These are phyloP conservation scores for Pseudopithomyces maydicus DNA, from an alignment of 2,329 filamentous ascomycete species.

Conservation along the genomic window DNA sequence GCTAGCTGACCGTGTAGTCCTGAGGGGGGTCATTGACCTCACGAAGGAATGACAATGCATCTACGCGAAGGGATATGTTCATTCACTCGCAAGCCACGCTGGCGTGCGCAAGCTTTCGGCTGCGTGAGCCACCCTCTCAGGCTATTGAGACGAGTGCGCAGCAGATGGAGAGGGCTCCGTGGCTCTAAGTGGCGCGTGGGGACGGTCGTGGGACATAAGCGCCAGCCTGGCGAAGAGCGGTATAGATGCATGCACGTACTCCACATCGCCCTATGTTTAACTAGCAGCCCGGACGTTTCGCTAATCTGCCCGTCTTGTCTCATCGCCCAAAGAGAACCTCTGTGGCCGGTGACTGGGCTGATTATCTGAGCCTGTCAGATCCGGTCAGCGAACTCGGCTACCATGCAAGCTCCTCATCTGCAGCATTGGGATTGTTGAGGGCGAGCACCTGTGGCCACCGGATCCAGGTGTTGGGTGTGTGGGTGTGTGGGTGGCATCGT, in stretches of 20 bases:
- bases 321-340: background rate
- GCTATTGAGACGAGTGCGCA: background rate
- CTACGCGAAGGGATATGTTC: background rate
- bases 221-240: background rate
- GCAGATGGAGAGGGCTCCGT: slow-evolving; percentile 2
- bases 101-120: slow-evolving; percentile 3
- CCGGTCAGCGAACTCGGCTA: slow-evolving; percentile 2
- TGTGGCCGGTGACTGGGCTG: background rate
- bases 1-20: background rate
- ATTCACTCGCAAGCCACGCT: slow-evolving; percentile 1
- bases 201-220: background rate
- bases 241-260: slow-evolving; percentile 2
- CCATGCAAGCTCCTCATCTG: background rate
- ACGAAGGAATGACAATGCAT: slow-evolving; percentile 2
- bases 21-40: background rate
- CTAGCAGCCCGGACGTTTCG: background rate
- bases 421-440: background rate
- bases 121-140: background rate
- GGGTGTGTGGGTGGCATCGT: background rate
- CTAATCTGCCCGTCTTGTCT: slow-evolving; percentile 5
- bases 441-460: background rate
- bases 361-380: slow-evolving; percentile 1
- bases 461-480: background rate
- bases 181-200: background rate
- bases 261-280: slow-evolving; percentile 3